Evolutionary conservation across 139 green algal genomes (phyloP).

Genomic region (Picochlorum sp.): DNA sequence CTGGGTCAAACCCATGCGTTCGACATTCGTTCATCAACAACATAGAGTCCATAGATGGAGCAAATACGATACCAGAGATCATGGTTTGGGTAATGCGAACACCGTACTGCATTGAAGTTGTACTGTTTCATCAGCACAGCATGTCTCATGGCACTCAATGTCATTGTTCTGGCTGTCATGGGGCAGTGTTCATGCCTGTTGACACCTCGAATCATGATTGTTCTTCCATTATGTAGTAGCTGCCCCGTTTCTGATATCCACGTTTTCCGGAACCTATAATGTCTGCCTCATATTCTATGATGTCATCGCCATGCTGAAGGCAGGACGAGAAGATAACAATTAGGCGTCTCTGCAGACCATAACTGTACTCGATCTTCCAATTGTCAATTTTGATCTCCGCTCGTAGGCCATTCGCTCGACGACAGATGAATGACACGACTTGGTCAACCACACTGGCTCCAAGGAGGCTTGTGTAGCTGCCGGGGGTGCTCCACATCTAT

Average conservation of each 20-base stretch:
- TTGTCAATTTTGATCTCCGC: no score
- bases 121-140: slow-evolving; percentile 85
- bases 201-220: slow-evolving; percentile 74
- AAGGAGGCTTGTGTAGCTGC: no score
- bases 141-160: slow-evolving; percentile 42
- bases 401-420: no score
- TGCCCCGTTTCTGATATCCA: slow-evolving; percentile 38
- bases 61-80: slow-evolving; percentile 86
- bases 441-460: no score
- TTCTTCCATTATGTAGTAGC: slow-evolving; percentile 75
- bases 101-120: slow-evolving; percentile 94
- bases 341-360: slow-evolving; percentile 75
- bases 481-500: no score
- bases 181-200: slow-evolving; percentile 91
- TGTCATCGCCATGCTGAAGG: slow-evolving; percentile 26
- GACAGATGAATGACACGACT: no score
- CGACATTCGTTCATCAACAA: slow-evolving; percentile 95
- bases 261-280: slow-evolving; percentile 73
- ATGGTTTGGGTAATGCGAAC: slow-evolving; percentile 93
- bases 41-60: slow-evolving; percentile 74
- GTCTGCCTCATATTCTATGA: slow-evolving; percentile 69
- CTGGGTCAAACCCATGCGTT: slow-evolving; percentile 95
- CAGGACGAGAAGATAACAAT: slow-evolving; percentile 78
- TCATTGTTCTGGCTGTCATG: slow-evolving; percentile 33
- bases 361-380: slow-evolving; percentile 11